Conservation (phyloP, 2,329 filamentous ascomycete genomes). For the Lecanicillium sp. region DNA sequence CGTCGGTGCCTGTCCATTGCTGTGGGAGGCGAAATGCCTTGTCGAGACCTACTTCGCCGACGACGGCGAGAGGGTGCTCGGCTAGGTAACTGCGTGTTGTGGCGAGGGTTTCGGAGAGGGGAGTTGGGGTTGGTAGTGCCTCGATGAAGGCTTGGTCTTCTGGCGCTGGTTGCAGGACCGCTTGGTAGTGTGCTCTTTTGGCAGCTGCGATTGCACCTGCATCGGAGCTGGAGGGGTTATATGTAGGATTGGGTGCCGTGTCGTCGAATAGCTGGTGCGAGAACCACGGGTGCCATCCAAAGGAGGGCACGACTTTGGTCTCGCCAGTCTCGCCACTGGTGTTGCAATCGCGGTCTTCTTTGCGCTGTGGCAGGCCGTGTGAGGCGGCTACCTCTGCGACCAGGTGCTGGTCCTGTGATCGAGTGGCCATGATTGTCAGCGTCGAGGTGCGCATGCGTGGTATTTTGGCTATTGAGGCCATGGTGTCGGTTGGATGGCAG, state of each 20-base stretch:
- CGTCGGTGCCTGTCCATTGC: constrained; percentile 35
- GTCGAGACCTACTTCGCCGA: constrained; percentile 74
- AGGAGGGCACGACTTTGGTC: constrained; percentile 51
- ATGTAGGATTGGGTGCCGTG: constrained; percentile 26
- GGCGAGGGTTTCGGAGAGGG: constrained; percentile 49
- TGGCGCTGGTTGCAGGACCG: constrained; percentile 51
- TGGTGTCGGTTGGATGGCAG: constrained; percentile 76
- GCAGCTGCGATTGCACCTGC: constrained; percentile 20
- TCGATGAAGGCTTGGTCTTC: constrained; percentile 34
- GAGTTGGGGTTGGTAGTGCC: constrained; percentile 49
- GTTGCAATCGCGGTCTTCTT: constrained; percentile 1
- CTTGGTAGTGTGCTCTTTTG: constrained; percentile 52
- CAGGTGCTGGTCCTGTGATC: constrained; percentile 65
- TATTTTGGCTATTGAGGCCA: constrained; percentile 51
- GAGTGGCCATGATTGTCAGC: constrained; percentile 70
- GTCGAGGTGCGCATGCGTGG: constrained; percentile 55
- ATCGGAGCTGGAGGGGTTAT: constrained; percentile 18
- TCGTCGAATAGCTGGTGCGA: constrained; percentile 68
- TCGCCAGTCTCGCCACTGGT: constrained; percentile 9
- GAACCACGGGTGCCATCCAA: constrained; percentile 87
- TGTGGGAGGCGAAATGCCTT: constrained; percentile 67
- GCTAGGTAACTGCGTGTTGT: constrained; percentile 48
- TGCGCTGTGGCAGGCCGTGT: constrained; percentile 33
- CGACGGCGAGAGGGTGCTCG: constrained; percentile 52
- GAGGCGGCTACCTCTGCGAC: constrained; percentile 54